phyloP scores from a whole-genome alignment of 1,139 yeast genomes.

The Candida smagusa region DNA sequence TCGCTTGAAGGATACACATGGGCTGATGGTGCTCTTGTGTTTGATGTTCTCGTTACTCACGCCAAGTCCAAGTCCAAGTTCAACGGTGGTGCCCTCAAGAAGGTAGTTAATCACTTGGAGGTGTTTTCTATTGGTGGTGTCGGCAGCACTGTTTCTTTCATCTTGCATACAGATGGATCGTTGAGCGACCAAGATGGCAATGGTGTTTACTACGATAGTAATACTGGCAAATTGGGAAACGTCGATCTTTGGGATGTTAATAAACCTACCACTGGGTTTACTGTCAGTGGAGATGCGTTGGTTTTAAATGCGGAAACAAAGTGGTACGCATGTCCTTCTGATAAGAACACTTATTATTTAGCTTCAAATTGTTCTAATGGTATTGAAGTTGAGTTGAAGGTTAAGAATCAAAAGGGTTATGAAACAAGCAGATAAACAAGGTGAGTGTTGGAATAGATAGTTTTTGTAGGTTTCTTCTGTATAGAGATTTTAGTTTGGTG shows the following conservation, averaged over 20 bases:
- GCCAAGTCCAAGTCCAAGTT: slow-evolving; percentile 24
- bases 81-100: slow-evolving; percentile 21
- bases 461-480: no score
- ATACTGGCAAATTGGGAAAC: slow-evolving; percentile 28
- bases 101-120: slow-evolving; percentile 26
- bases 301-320: slow-evolving; percentile 17
- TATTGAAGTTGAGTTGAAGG: slow-evolving; percentile 20
- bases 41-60: slow-evolving; percentile 17
- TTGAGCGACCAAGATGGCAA: slow-evolving; percentile 27
- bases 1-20: slow-evolving; percentile 1
- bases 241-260: slow-evolving; percentile 26
- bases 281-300: slow-evolving; percentile 21
- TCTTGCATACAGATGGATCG: slow-evolving; percentile 22
- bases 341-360: slow-evolving; percentile 21
- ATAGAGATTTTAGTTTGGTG: no score
- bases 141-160: slow-evolving; percentile 21
- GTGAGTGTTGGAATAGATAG: no score
- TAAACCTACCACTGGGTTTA: slow-evolving; percentile 23
- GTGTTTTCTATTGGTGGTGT: slow-evolving; percentile 33
- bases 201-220: slow-evolving; percentile 22
- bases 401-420: slow-evolving; percentile 9
- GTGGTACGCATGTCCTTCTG: slow-evolving; percentile 29
- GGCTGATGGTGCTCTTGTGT: slow-evolving; percentile 7
- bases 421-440: no score
- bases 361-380: slow-evolving; percentile 24